Evolutionary conservation across 2,329 filamentous ascomycete genomes (phyloP).

Genomic region (Verticillium dahliae): DNA sequence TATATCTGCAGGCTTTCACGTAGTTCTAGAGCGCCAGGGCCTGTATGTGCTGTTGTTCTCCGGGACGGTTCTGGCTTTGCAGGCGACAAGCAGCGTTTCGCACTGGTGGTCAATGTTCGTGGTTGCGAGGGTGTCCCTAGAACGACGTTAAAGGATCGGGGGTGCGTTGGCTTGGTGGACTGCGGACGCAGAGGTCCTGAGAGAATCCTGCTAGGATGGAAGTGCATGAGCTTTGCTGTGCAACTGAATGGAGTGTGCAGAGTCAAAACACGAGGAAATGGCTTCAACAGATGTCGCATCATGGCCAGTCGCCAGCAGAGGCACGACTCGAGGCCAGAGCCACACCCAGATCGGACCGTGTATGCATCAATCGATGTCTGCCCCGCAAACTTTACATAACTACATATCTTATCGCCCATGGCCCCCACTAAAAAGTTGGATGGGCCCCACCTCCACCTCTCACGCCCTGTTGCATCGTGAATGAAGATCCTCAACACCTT

Average conservation of each 20-base stretch:
- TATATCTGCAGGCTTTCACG: background rate
- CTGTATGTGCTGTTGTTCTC: background rate
- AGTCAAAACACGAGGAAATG: background rate
- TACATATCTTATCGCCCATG: slow-evolving; percentile 6
- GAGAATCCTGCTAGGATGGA: background rate
- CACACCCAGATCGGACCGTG: background rate
- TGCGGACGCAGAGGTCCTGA: background rate
- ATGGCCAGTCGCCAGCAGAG: background rate
- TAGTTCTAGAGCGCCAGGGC: background rate
- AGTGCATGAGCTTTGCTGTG: background rate
- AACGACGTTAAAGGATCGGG: background rate
- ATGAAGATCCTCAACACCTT: background rate
- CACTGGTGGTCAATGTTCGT: background rate
- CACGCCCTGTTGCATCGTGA: background rate
- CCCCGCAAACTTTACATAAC: background rate
- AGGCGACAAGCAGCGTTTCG: background rate
- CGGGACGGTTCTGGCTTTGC: background rate
- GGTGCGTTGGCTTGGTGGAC: background rate
- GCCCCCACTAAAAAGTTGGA: slow-evolving; percentile 13
- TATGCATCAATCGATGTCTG: background rate
- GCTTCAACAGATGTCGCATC: background rate
- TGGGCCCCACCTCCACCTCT: background rate
- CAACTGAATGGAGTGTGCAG: background rate
- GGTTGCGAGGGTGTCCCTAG: background rate
- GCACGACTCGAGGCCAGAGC: background rate